Evolutionary conservation across 2,329 filamentous ascomycete species (phyloP).

Genomic region (Hymenoscyphus repandus): DNA sequence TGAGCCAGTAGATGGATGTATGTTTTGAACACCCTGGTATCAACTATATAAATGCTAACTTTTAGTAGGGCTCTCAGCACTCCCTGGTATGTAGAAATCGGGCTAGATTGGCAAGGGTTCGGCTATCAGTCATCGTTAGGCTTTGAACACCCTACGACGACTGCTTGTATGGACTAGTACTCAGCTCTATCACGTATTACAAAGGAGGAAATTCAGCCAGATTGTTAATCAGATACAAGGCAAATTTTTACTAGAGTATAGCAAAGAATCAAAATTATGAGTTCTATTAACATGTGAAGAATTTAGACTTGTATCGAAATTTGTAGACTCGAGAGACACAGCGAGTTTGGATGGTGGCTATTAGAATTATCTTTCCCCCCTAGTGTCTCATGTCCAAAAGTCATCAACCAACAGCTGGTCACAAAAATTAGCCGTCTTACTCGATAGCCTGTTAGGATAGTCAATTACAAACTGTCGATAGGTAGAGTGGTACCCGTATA

Average conservation of each 20-base stretch:
- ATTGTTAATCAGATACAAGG: not conserved
- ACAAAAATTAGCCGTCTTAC: too few species aligned
- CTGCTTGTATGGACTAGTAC: not conserved
- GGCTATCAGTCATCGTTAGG: not conserved
- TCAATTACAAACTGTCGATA: too few species aligned
- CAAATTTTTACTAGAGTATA: not conserved
- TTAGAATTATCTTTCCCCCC: too few species aligned
- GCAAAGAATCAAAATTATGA: not conserved
- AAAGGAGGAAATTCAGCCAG: not conserved
- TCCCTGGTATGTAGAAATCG: constrained; percentile 8
- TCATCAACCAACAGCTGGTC: too few species aligned
- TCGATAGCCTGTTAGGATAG: too few species aligned
- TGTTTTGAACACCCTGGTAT: constrained; percentile 19
- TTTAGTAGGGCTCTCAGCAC: constrained; percentile 11
- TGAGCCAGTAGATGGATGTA: constrained; percentile 46
- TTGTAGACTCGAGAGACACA: too few species aligned
- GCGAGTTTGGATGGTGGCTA: too few species aligned
- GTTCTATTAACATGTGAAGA: not conserved
- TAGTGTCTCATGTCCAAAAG: too few species aligned
- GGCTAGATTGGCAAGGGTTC: not conserved
- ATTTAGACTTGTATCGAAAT: not conserved
- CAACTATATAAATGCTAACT: constrained; percentile 8
- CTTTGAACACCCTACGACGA: not conserved
- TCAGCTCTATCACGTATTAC: not conserved
- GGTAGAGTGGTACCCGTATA: too few species aligned